A percentile compares a stretch with the other conserved stretches of the same genome.
phyloP scores from a whole-genome alignment of 1,284 basidiomycete genomes.

The Pseudozyma hubeiensis region DNA sequence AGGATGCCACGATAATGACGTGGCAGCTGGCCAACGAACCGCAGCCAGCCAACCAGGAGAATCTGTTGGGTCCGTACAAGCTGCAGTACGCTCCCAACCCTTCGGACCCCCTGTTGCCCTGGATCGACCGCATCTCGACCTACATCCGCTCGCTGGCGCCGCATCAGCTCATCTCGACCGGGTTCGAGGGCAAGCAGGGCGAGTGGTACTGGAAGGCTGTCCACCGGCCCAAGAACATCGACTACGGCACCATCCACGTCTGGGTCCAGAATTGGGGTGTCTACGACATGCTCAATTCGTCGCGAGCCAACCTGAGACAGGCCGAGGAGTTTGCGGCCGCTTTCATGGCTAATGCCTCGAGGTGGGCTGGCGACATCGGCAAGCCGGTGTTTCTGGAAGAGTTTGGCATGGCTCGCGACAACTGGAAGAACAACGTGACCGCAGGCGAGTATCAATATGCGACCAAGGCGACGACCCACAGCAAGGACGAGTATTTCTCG shows the following conservation, averaged over 20 bases:
- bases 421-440: slow-evolving; percentile 46
- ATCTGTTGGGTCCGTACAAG: slow-evolving; percentile 8
- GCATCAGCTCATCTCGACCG: slow-evolving; percentile 51
- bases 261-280: slow-evolving; percentile 43
- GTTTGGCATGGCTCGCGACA: slow-evolving; percentile 58
- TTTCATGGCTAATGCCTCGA: slow-evolving; percentile 31
- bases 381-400: slow-evolving; percentile 56
- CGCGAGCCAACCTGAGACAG: slow-evolving; percentile 19
- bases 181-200: slow-evolving; percentile 58
- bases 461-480: slow-evolving; percentile 33
- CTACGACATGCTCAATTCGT: slow-evolving; percentile 51
- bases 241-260: slow-evolving; percentile 33
- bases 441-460: slow-evolving; percentile 29
- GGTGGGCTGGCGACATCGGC: slow-evolving; percentile 13
- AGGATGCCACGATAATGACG: slow-evolving; percentile 58
- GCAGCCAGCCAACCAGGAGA: slow-evolving; percentile 18
- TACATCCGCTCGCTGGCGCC: slow-evolving; percentile 49
- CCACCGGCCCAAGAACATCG: slow-evolving; percentile 34
- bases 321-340: slow-evolving; percentile 38
- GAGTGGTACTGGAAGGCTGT: slow-evolving; percentile 51
- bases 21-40: slow-evolving; percentile 60
- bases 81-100: slow-evolving; percentile 24
- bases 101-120: slow-evolving; percentile 23
- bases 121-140: slow-evolving; percentile 43
- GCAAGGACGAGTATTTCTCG: slow-evolving; percentile 47